phyloP scores from a whole-genome alignment of 2,329 filamentous ascomycete species.

The Diplodia intermedia region DNA sequence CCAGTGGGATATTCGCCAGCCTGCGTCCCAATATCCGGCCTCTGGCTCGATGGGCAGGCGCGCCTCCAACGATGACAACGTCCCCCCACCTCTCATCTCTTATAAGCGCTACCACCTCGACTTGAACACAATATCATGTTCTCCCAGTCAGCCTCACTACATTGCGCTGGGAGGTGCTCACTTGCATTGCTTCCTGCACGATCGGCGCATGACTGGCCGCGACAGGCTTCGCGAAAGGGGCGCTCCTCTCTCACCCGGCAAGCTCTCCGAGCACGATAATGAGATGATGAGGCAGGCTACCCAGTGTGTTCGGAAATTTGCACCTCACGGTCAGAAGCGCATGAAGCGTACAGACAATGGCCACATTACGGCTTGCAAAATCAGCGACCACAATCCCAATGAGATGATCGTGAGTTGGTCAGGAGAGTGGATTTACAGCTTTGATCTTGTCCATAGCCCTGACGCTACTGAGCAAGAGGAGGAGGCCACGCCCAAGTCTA shows the following conservation, averaged over 20 bases:
- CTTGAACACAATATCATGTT: constrained; percentile 72
- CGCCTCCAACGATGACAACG: constrained; percentile 54
- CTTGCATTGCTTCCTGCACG: constrained; percentile 72
- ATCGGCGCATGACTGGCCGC: constrained; percentile 70
- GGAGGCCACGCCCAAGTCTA: not conserved
- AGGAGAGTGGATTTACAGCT: constrained; percentile 70
- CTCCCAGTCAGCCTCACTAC: constrained; percentile 71
- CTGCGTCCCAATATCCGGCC: constrained; percentile 65
- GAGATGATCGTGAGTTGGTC: constrained; percentile 74
- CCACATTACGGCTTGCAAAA: constrained; percentile 74
- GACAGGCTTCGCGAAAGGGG: constrained; percentile 64
- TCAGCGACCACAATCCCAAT: constrained; percentile 71
- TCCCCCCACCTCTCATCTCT: constrained; percentile 69
- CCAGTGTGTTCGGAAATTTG: constrained; percentile 70
- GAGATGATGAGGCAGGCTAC: constrained; percentile 66
- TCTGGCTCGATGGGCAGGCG: constrained; percentile 29
- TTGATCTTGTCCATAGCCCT: constrained; percentile 66
- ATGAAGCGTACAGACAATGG: constrained; percentile 63
- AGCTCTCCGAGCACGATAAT: constrained; percentile 55
- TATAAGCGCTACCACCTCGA: constrained; percentile 69
- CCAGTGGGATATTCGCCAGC: constrained; percentile 71
- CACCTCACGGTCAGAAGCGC: constrained; percentile 63
- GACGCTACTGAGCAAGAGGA: constrained; percentile 57
- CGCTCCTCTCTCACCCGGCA: constrained; percentile 50
- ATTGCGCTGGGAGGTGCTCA: constrained; percentile 73